Evolutionary conservation across 2,329 filamentous ascomycete genomes (phyloP), one percentile per base, ranked within the genome.

Genomic region (Lecanicillium sp.): DNA sequence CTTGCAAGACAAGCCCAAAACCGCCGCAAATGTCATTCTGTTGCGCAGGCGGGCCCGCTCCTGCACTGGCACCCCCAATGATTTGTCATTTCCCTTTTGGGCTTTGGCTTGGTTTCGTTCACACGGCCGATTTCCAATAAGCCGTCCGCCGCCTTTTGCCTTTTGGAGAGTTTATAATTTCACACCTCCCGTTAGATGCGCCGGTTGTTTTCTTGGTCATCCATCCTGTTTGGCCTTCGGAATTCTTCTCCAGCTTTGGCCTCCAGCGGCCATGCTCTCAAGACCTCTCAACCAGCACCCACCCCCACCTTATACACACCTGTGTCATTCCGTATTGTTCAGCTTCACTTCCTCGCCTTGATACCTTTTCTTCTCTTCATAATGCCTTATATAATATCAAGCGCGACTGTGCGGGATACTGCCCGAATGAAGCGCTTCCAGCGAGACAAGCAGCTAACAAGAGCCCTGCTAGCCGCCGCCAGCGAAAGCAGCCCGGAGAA

Each of bases 401-500:
- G 46, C 39, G 30, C 46, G 10, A 33, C 45, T 37, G 39, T 49
- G 36, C 38, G 46, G 20, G 46, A 49, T 17, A 39, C 40, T 20
- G 47, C 47, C 32, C 17, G 41, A 21, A 49, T 49, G 47, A 44
- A 32, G 27, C 46, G 46, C 33, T 49, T 44, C 41, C 24, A 33
- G 35, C 32, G 46, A 49, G 36, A 39, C 47, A 37, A 17, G 26
- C 11, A 26, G 11, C 33, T 44, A 23, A 49, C 47, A 12, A 50
- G 37, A 21, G 41, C 41, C 11, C 36, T 41, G 26, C 15, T 40
- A 46, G 41, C 41, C 39, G 36, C 27, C 7, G 36, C 36, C 21
- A 27, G 17, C 5, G 42, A 50, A 10, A 43, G 40, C 38, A 51
- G 43, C 32, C 44, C 49, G 3, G 50, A 54, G 24, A 48, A 54